phyloP scores from a whole-genome alignment of 495 filamentous ascomycete genomes.

The Darksidea phi region DNA sequence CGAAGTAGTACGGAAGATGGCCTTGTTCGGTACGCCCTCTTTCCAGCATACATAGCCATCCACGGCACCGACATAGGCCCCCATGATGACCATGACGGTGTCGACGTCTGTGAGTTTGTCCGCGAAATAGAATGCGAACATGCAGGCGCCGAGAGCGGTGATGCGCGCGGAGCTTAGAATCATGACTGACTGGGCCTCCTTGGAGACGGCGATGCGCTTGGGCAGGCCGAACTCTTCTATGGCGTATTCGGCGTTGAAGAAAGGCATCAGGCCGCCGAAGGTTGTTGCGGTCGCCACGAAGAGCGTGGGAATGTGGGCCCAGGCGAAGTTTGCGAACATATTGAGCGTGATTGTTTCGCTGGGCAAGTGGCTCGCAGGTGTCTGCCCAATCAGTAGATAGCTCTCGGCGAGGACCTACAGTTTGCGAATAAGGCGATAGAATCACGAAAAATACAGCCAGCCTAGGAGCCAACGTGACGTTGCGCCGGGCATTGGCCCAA shows the following conservation, averaged over 20 bases:
- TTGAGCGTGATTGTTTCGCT: constrained; percentile 15
- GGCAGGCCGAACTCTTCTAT: constrained; percentile 44
- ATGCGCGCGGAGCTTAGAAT: constrained; percentile 34
- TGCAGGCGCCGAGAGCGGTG: constrained; percentile 38
- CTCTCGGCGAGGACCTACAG: neutral
- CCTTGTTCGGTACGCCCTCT: constrained; percentile 39
- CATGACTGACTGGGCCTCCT: constrained; percentile 38
- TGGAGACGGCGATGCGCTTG: constrained; percentile 34
- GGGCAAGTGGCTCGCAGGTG: neutral
- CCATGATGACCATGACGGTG: constrained; percentile 41
- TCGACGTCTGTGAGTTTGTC: constrained; percentile 36
- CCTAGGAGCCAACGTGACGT: too few relatives aligned
- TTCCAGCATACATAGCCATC: constrained; percentile 42
- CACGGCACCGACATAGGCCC: constrained; percentile 36
- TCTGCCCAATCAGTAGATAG: neutral
- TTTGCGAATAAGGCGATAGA: too few relatives aligned
- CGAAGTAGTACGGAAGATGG: constrained; percentile 39
- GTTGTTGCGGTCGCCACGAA: constrained; percentile 37
- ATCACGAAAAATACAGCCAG: too few relatives aligned
- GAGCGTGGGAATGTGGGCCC: constrained; percentile 39
- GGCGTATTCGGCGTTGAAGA: constrained; percentile 38
- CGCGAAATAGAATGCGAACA: constrained; percentile 37
- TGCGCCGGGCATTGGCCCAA: too few relatives aligned
- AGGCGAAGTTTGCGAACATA: constrained; percentile 35
- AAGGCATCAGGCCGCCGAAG: constrained; percentile 40